Evolutionary conservation across 306 rosid species (phyloP).

Genomic region (Quercus bicolor): DNA sequence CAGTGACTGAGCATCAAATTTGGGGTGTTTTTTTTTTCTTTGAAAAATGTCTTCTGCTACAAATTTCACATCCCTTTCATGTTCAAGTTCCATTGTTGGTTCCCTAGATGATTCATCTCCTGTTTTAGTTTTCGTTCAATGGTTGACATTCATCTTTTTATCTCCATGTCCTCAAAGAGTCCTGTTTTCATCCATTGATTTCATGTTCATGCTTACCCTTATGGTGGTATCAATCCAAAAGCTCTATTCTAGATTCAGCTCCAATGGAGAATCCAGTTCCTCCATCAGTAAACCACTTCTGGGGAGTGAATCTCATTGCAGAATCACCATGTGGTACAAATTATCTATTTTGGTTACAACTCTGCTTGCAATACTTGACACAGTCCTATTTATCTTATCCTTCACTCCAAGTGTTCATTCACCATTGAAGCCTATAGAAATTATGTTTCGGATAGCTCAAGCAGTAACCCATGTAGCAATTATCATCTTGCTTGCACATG

Average conservation of each 20-base stretch:
- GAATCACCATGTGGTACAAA: constrained; percentile 32
- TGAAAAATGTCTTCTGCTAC: constrained; percentile 33
- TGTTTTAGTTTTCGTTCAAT: constrained; percentile 5
- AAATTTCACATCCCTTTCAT: constrained; percentile 29
- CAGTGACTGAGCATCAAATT: not conserved
- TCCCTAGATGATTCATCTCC: constrained; percentile 21
- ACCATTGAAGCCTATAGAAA: constrained; percentile 36
- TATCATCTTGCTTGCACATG: constrained; percentile 26
- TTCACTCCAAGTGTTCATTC: constrained; percentile 16
- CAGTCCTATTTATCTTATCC: constrained; percentile 30
- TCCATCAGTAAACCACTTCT: constrained; percentile 26
- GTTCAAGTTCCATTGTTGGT: constrained; percentile 17
- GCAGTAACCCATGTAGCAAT: constrained; percentile 21
- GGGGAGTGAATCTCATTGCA: constrained; percentile 21
- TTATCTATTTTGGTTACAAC: constrained; percentile 17
- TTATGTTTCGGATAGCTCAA: constrained; percentile 29
- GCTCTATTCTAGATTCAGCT: constrained; percentile 21
- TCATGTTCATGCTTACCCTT: constrained; percentile 23
- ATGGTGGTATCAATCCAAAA: constrained; percentile 17
- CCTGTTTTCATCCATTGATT: constrained; percentile 24
- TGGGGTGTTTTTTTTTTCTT: not conserved
- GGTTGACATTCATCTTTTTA: constrained; percentile 32
- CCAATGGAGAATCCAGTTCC: constrained; percentile 1
- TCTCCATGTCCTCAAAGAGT: constrained; percentile 42
- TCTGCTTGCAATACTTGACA: constrained; percentile 24